These are phyloP conservation scores for Pelargonium australe DNA, from an alignment of 441 rosid species.

Conservation along the genomic window DNA sequence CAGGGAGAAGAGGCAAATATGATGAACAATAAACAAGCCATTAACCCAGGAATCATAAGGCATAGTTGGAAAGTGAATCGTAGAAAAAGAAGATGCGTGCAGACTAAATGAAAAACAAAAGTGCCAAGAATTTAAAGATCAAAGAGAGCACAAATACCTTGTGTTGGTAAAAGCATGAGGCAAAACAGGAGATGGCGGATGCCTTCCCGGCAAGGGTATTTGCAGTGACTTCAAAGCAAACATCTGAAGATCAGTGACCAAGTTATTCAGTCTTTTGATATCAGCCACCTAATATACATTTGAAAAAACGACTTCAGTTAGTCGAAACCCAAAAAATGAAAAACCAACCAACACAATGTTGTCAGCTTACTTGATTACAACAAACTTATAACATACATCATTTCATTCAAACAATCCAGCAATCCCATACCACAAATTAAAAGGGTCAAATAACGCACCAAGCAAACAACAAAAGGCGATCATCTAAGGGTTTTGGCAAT, in stretches of 20 bases:
- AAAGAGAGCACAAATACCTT: slow-evolving; percentile 25
- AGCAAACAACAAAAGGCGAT: no score
- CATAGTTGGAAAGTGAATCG: not conserved
- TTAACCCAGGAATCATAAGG: not conserved
- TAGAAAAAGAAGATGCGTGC: not conserved
- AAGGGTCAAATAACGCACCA: no score
- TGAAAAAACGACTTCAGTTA: no score
- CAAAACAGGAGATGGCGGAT: slow-evolving; percentile 40
- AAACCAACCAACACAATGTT: no score
- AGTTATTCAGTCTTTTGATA: slow-evolving; percentile 49
- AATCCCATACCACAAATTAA: no score
- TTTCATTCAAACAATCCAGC: no score
- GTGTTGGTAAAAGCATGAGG: slow-evolving; percentile 27
- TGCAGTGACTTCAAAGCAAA: slow-evolving; percentile 49
- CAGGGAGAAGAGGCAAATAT: not conserved
- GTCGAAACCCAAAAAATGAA: no score
- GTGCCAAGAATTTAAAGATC: not conserved
- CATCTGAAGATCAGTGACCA: slow-evolving; percentile 65
- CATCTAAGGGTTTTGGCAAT: no score
- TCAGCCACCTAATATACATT: slow-evolving; percentile 43
- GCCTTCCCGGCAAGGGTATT: slow-evolving; percentile 58
- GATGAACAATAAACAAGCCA: not conserved
- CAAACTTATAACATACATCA: no score
- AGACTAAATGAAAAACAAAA: not conserved
- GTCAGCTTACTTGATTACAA: no score